phyloP scores from a whole-genome alignment of 768 basidiomycete species.

The Lactifluus piperatus region DNA sequence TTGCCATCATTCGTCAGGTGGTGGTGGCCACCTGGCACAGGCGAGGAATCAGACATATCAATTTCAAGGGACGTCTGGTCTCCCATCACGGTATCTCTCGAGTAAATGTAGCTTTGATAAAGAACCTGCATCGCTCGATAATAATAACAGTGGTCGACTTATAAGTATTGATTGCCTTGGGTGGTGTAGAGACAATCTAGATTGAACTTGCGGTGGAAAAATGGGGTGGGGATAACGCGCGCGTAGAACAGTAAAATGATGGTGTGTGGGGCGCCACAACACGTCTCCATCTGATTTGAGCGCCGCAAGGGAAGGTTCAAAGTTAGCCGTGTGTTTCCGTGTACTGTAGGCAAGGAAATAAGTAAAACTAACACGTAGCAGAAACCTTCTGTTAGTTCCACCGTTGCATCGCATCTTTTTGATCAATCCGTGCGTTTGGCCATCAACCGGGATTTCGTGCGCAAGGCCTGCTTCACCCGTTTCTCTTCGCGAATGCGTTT shows the following conservation, averaged over 20 bases:
- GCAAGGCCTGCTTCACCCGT: conserved; percentile 31
- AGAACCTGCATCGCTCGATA: neutral
- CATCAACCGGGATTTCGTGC: conserved; percentile 25
- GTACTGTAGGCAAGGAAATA: neutral
- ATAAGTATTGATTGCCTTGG: neutral
- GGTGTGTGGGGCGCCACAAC: neutral
- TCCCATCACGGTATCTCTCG: neutral
- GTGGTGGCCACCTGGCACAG: neutral
- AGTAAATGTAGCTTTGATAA: neutral
- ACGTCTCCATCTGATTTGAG: conserved; percentile 1
- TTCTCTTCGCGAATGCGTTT: conserved; percentile 42
- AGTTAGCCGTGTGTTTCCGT: neutral
- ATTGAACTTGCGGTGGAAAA: neutral
- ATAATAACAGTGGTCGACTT: neutral
- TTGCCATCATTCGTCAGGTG: neutral
- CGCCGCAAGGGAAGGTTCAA: neutral
- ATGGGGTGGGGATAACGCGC: conserved; percentile 10
- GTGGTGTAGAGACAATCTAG: neutral
- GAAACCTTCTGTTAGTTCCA: neutral
- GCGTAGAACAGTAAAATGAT: neutral
- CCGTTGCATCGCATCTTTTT: neutral
- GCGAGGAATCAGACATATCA: neutral
- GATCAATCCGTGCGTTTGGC: conserved; percentile 2
- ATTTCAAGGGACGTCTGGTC: neutral
- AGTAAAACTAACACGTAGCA: neutral